A percentile compares a stretch with the other conserved stretches of the same genome.
Conservation (phyloP, 2,329 filamentous ascomycete genomes). For the Thelonectria olida region DNA sequence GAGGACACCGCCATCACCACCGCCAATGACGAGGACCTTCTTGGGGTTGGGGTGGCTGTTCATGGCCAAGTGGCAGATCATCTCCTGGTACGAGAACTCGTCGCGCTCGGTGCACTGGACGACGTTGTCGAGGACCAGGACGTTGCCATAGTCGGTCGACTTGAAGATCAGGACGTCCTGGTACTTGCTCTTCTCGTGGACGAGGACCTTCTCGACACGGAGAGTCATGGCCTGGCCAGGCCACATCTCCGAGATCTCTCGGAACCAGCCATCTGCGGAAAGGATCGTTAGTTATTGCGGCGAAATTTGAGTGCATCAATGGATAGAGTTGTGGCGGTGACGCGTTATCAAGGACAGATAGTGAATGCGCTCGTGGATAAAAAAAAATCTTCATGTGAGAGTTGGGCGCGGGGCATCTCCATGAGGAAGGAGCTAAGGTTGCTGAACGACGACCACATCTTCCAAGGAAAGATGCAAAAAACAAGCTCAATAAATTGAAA, state of each 20-base stretch:
- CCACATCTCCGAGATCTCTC: constrained; percentile 99
- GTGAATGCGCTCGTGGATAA: not conserved
- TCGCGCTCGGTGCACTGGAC: constrained; percentile 99
- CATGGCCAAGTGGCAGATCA: constrained; percentile 99
- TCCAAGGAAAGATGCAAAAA: not conserved
- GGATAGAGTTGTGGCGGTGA: not conserved
- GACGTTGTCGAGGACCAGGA: constrained; percentile 97
- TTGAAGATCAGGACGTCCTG: constrained; percentile 99
- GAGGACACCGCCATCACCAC: constrained; percentile 96
- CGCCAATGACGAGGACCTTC: constrained; percentile 97
- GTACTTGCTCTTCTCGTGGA: constrained; percentile 99
- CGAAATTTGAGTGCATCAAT: not conserved
- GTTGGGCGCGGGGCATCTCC: not conserved
- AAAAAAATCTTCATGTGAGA: not conserved
- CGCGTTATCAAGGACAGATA: not conserved
- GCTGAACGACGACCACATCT: not conserved
- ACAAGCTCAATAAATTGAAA: not conserved
- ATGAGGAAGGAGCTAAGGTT: not conserved
- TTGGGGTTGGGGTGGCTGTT: constrained; percentile 98
- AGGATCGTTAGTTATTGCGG: constrained; percentile 21
- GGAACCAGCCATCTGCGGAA: constrained; percentile 95
- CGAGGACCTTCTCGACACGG: constrained; percentile 95
- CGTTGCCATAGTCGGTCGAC: constrained; percentile 95
- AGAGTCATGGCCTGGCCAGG: constrained; percentile 99
- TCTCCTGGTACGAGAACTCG: constrained; percentile 99